phyloP scores from a whole-genome alignment of 176 grass and related monocot species.

The Puccinellia tenuiflora region DNA sequence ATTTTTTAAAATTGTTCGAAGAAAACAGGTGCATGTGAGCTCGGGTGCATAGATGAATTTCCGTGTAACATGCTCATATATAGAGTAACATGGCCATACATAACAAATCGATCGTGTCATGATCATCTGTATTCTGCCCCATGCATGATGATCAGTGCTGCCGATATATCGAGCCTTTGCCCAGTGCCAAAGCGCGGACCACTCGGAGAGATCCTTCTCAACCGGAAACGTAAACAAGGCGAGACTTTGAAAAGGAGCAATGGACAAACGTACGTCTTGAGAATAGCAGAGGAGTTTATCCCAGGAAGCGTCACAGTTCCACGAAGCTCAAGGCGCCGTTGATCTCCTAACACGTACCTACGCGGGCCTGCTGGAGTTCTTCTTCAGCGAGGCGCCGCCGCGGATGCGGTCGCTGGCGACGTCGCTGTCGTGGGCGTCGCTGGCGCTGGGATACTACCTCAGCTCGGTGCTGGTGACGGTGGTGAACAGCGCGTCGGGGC shows the following conservation, averaged over 20 bases:
- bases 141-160: no score
- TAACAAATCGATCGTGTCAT: no score
- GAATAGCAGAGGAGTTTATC: not conserved
- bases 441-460: slow-evolving; percentile 82
- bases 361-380: slow-evolving; percentile 77
- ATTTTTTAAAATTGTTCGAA: no score
- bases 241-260: not conserved
- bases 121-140: no score
- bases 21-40: no score
- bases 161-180: no score
- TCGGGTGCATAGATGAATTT: no score
- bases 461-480: slow-evolving; percentile 76
- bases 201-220: no score
- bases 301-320: not conserved
- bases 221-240: no score
- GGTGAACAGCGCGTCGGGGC: slow-evolving; percentile 61
- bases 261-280: not conserved
- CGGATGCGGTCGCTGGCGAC: slow-evolving; percentile 81
- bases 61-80: no score
- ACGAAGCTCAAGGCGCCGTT: not conserved
- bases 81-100: no score
- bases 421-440: slow-evolving; percentile 80
- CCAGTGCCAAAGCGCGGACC: no score
- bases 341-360: not conserved
- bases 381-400: slow-evolving; percentile 86